These are phyloP conservation scores for Coemansia sp. DNA, from an alignment of 192 early-diverging fungal genomes.

Conservation along the genomic window DNA sequence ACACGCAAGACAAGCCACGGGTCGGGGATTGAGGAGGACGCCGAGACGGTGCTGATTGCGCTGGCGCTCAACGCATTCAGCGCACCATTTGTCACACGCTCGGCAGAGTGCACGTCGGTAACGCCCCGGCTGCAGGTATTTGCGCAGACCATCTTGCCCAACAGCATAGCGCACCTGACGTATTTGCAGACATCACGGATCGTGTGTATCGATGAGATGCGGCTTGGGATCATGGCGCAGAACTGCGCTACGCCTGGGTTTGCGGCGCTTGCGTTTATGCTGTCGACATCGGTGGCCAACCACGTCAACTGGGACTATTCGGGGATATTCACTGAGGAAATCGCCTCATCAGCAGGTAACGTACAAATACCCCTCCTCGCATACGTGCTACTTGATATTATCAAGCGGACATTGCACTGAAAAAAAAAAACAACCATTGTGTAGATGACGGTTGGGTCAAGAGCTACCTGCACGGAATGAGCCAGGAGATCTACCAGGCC, in stretches of 20 bases:
- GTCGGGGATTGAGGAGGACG: constrained; percentile 38
- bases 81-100: not conserved
- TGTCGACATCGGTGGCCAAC: constrained; percentile 41
- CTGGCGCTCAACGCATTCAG: constrained; percentile 42
- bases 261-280: constrained; percentile 43
- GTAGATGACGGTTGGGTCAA: constrained; percentile 50
- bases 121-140: constrained; percentile 31
- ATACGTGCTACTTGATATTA: not conserved
- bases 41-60: constrained; percentile 40
- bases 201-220: constrained; percentile 49
- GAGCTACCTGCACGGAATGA: constrained; percentile 47
- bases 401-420: not conserved
- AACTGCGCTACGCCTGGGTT: constrained; percentile 51
- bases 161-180: constrained; percentile 35
- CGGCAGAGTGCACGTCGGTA: no score
- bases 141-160: constrained; percentile 45
- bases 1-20: constrained; percentile 33
- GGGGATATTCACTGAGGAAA: constrained; percentile 26
- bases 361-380: no score
- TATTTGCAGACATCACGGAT: constrained; percentile 40
- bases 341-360: constrained; percentile 39
- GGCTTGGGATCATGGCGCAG: constrained; percentile 54
- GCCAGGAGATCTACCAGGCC: constrained; percentile 54
- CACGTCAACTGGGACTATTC: constrained; percentile 32
- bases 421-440: not conserved